Evolutionary conservation across 129 eudicot species (phyloP), one percentile per base, ranked within the genome.

Genomic region (Flaveria brownii): DNA sequence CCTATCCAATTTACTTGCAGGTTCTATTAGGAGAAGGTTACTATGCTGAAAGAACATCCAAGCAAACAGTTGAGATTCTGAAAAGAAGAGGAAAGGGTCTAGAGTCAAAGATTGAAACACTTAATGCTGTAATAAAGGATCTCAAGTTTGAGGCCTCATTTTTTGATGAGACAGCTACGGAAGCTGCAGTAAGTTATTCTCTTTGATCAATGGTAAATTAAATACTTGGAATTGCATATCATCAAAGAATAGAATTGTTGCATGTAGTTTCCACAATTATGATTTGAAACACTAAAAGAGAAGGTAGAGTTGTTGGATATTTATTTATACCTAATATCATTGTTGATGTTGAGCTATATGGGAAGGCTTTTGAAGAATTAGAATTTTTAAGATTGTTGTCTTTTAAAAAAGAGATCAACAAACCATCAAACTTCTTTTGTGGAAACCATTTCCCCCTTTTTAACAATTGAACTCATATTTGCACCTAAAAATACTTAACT

Each of bases 1-100:
- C 56, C 68, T 59, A 28, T 68, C 41, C 18, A 67, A 49, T 77
- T 65, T 54, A 43, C 33, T 5, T 83, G 69, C 84, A 94, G 98
- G 98, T 94, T 65, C 88, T 94, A 22, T 55, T 94, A 47, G 98
- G 98, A 52, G 98, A 88, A 82, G 90, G 90, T 52, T 87, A 94
- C 77, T 91, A 85, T 59, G 97, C 91, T 26, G 97, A 91, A 39
- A 88, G 98, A 86, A 87, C 98, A 75, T 81, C 97, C 22, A 94
- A 91, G 75, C 98, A 94, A 82, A 89, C 98, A 45, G 68, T 80
- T 69, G 98, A 94, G 77, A 91, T 94, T 70, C 75, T 94, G 73
- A 88, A 83, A 82, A 91, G 98, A 86, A 88, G 98, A 86, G 93
- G 97, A 70, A 87, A 87, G 28, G 79, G 72, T 67, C 68, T 94